Evolutionary conservation across 2,329 filamentous ascomycete species (phyloP), one percentile per base, ranked within the genome.

Genomic region (Rugonectria rugulosa): DNA sequence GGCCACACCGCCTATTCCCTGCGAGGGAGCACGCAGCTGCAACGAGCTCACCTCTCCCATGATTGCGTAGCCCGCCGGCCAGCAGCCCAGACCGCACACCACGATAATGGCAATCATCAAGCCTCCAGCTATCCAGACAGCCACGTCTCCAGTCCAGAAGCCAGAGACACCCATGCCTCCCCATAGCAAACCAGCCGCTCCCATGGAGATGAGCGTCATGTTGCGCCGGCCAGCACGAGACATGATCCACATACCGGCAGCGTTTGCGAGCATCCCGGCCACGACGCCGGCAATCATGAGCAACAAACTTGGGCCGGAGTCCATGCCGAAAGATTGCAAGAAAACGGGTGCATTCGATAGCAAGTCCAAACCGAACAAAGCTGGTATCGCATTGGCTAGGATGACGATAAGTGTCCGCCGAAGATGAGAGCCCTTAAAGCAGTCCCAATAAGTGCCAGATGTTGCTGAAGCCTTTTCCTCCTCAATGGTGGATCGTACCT

Each of bases 181-280:
- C 77, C 79, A 83, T 0, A 81, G 57, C 0, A 75, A 15, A 0
- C 69, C 65, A 0, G 73, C 63, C 2, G 72, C 46, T 0, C 48
- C 49, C 5, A 81, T 57, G 0, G 76, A 76, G 0, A 56, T 45
- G 1, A 79, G 36, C 4, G 75, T 73, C 19, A 81, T 68, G 4
- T 55, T 68, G 11, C 79, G 69, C 3, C 79, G 70, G 0, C 75
- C 77, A 6, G 78, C 64, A 3, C 69, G 66, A 0, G 75, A 73
- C 31, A 81, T 64, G 0, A 78, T 65, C 75, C 76, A 81, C 19
- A 82, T 71, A 11, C 53, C 34, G 1, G 72, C 54, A 1, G 71
- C 69, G 32, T 82, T 83, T 5, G 75, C 74, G 1, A 80, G n/a
- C 14, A 82, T 64, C 3, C 79, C 79, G 2, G 79, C 64, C 0